A percentile compares a stretch with the other conserved stretches of the same genome.
Conservation (phyloP, 2,329 filamentous ascomycete species). For the Thermothelomyces thermophilus region DNA sequence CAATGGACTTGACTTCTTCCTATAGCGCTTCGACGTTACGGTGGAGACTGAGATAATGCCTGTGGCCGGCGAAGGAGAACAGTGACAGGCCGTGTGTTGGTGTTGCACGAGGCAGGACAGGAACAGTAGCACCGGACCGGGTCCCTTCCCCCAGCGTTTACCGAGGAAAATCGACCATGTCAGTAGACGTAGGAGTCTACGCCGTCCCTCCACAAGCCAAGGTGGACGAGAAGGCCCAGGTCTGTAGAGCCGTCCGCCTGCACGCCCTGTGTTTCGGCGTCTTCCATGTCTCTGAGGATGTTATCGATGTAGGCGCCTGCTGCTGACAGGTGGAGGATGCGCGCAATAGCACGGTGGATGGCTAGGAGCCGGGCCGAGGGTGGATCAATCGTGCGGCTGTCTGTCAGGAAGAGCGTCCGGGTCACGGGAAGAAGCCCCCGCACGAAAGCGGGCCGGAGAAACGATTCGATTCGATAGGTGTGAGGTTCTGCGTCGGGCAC, state of each 20-base stretch:
- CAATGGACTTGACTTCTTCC: no score
- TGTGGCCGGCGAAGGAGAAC: no score
- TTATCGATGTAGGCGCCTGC: background rate
- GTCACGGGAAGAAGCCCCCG: constrained; percentile 25
- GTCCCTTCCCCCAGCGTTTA: no score
- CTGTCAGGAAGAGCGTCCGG: constrained; percentile 11
- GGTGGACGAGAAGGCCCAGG: background rate
- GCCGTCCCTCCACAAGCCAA: background rate
- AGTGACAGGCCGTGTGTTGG: no score
- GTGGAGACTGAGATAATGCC: no score
- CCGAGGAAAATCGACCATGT: background rate
- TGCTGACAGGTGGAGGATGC: background rate
- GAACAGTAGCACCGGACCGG: no score
- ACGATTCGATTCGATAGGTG: constrained; percentile 27
- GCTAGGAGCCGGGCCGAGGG: constrained; percentile 31
- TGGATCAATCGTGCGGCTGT: constrained; percentile 4
- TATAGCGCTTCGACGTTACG: no score
- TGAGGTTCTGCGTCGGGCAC: constrained; percentile 20
- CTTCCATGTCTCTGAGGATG: background rate
- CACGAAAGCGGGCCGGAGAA: constrained; percentile 15
- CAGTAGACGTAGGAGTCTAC: background rate
- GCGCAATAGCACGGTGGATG: constrained; percentile 29
- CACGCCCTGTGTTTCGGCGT: background rate
- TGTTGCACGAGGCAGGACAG: no score
- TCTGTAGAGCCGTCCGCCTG: constrained; percentile 5